A percentile compares a stretch with the other conserved stretches of the same genome.
Conservation (phyloP, 2,329 filamentous ascomycete genomes). For the Trichoderma sp. region DNA sequence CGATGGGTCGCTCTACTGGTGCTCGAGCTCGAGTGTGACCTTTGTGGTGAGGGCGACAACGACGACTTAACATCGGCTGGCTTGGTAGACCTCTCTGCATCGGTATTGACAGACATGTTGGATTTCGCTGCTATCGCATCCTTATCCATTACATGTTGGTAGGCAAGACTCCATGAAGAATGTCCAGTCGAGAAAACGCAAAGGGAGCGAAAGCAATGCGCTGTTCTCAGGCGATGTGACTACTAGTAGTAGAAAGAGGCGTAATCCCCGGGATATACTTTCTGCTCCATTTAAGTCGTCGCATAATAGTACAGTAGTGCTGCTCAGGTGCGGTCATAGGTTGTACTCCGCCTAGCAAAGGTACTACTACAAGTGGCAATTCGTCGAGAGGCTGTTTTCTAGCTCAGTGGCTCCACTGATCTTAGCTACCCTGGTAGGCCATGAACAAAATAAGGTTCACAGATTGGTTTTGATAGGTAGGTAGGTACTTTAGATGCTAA, state of each 20-base stretch:
- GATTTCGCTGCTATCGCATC: constrained; percentile 1
- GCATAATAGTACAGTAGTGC: neutral
- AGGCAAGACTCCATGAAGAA: constrained; percentile 1
- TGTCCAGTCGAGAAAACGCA: neutral
- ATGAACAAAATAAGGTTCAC: neutral
- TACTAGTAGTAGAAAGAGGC: neutral
- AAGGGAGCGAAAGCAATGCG: neutral
- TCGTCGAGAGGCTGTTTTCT: neutral
- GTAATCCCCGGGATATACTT: neutral
- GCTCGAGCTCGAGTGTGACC: constrained; percentile 36
- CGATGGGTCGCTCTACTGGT: constrained; percentile 58
- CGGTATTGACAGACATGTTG: constrained; percentile 13
- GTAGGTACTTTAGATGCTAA: neutral
- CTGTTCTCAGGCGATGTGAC: neutral
- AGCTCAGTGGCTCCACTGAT: neutral
- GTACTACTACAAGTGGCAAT: neutral
- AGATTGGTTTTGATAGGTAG: no score
- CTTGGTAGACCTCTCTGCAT: neutral
- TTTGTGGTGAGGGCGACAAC: constrained; percentile 25
- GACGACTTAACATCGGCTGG: constrained; percentile 14
- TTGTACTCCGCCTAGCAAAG: neutral
- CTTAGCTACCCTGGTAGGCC: neutral
- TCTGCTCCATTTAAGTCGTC: neutral
- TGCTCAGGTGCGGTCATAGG: neutral
- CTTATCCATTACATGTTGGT: neutral